Base-by-base conservation (phyloP, 2,329 filamentous ascomycete genomes). In the Fusarium protoensiforme region DNA sequence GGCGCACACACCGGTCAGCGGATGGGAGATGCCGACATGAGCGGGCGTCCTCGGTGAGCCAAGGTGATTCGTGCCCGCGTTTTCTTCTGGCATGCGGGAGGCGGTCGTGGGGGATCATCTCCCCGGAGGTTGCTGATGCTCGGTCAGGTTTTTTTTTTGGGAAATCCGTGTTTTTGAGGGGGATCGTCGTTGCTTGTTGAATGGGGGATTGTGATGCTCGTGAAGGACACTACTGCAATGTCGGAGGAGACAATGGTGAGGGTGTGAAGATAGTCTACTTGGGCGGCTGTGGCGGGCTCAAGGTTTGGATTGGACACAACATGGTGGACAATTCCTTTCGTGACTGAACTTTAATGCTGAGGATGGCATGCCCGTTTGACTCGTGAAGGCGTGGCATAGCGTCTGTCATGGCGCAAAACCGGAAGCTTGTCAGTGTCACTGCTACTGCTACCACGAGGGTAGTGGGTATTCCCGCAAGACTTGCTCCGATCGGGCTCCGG, bases 51-150 rank as follows among this genome's bases (percentile, higher is more conserved):
- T 57, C 29, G 36, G 35, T 43, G 51, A 56, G 20, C 20, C 20
- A 7, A 29, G 51, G 38, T 74, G 65, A 75, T 74, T 74, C 72
- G 72, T 73, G 72, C 72, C 72, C 72, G 68, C 72, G 72, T 70
- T 48, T 18, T 29, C 29, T 20, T 16, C 48, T 24, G 18, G 13
- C 13, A 53, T 27, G 35, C 60, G 27, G 11, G 31, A 51, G 10
- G 62, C 48, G 43, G 43, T 36, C 60, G 64, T 68, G 68, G 71
- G 71, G 71, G 65, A 31, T 51, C 46, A 31, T 51, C 46, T 51
- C 41, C 7, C 38, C n/a, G 24, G 24, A 27, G 16, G 24, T 35
- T 14, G 4, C 11, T 35, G 43, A 53, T 43, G 53, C 54, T 63
- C 58, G 41, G 41, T 61, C 41, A 61, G 22, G 41, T 24, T 27